These are phyloP conservation scores for Plantago coronopus DNA, from an alignment of 305 asterid genomes.

Conservation along the genomic window DNA sequence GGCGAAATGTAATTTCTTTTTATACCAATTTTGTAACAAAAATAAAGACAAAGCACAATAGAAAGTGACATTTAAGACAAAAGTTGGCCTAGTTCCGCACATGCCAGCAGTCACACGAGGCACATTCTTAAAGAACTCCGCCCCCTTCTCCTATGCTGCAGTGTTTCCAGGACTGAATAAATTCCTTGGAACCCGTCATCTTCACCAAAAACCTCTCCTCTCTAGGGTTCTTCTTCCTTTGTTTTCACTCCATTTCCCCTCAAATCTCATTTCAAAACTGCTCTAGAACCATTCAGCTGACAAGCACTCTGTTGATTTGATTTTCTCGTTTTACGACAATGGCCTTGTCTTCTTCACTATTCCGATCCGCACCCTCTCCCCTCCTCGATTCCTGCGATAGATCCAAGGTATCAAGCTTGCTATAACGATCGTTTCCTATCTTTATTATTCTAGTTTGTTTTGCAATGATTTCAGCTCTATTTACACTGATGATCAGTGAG, in stretches of 20 bases:
- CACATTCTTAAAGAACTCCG: constrained; percentile 39
- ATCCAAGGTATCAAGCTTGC: constrained; percentile 35
- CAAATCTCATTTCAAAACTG: too few relatives aligned
- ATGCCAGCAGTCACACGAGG: constrained; percentile 9
- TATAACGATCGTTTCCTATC: background rate
- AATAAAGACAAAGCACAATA: too few relatives aligned
- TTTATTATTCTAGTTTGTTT: background rate
- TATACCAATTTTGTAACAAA: too few relatives aligned
- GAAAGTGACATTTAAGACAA: too few relatives aligned
- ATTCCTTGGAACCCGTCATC: constrained; percentile 14
- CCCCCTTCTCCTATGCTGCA: constrained; percentile 13
- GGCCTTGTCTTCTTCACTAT: constrained; percentile 52
- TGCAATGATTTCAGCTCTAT: background rate
- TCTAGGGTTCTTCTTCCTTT: constrained; percentile 22
- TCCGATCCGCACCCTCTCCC: constrained; percentile 57
- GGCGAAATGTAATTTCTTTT: too few relatives aligned
- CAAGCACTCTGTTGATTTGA: background rate
- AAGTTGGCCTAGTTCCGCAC: too few relatives aligned
- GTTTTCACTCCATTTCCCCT: constrained; percentile 8
- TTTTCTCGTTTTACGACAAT: constrained; percentile 24
- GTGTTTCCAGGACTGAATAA: constrained; percentile 19
- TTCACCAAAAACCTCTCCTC: constrained; percentile 26
- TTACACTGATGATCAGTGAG: too few relatives aligned
- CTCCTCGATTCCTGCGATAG: constrained; percentile 30
- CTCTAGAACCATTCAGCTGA: constrained; percentile 15